Base-by-base conservation (phyloP, 2,329 filamentous ascomycete species). In the Grosmannia serpens region DNA sequence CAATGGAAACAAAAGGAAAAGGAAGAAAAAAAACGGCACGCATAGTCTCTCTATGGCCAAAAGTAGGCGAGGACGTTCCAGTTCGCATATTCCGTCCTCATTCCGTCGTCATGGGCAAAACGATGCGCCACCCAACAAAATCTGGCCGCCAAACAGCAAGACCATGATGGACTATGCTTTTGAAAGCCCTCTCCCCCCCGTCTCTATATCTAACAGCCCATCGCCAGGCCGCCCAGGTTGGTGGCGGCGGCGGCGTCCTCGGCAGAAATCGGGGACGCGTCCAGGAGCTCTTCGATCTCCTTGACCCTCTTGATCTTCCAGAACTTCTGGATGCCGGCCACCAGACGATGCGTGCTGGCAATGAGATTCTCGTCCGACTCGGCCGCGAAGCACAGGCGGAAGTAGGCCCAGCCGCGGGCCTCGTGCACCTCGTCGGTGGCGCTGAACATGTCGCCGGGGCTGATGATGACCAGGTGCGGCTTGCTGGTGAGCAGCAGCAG, bases 331-430 rank as follows among this genome's bases (percentile, higher is more conserved):
- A 89, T 79, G 0, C 86, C 90, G 38, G 83, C 77, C 0, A 81
- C 83, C 66, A 95, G 84, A 29, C 86, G 73, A 67, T 80, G 73
- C 8, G 82, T 84, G 62, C 84, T 82, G 6, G 72, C 71, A 27
- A 78, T 79, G 6, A 96, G 75, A 47, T 87, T 81, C 46, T 86
- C 84, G 58, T 86, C 86, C n/a, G 81, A 77, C 71, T 91, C 86
- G 1, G 91, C 89, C 1, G 89, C 90, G 72, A 96, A 96, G 72
- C 89, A 95, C 41, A 96, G 68, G 17, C 91, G 77, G 69, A 85
- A 84, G 69, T 86, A 92, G 64, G 80, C 80, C 83, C 86, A 91
- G 3, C 83, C 86, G 49, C 81, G 75, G 59, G 76, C 71, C 5
- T 75, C 72, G 20, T 70, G 67, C 44, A 91, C 80, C 63, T 84